phyloP scores from a whole-genome alignment of 2,329 filamentous ascomycete species.

The Stachybotrys echinatus region DNA sequence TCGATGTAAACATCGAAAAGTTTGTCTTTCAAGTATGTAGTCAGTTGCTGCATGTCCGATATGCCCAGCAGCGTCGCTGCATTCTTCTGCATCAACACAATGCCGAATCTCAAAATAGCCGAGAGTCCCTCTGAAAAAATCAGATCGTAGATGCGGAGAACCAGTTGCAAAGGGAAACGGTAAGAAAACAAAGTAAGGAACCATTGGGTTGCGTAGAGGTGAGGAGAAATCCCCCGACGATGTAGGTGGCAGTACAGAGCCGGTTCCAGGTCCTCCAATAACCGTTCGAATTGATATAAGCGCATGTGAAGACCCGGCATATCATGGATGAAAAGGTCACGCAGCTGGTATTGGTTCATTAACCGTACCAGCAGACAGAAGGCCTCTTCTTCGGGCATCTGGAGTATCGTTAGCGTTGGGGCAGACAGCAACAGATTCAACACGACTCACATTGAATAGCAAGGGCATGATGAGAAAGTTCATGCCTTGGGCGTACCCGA shows the following conservation, averaged over 20 bases:
- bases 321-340: conserved; percentile 89
- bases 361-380: conserved; percentile 88
- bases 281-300: conserved; percentile 89
- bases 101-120: conserved; percentile 89
- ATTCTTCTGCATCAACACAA: conserved; percentile 96
- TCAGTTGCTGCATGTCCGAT: conserved; percentile 86
- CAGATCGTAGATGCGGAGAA: conserved; percentile 92
- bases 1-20: conserved; percentile 98
- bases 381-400: conserved; percentile 96
- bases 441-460: conserved; percentile 74
- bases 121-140: conserved; percentile 90
- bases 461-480: conserved; percentile 97
- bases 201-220: conserved; percentile 97
- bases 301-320: conserved; percentile 95
- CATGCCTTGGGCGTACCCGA: conserved; percentile 98
- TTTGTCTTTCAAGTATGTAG: conserved; percentile 86
- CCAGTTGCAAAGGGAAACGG: conserved; percentile 91
- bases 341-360: conserved; percentile 94
- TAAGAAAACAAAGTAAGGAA: conserved; percentile 98
- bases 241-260: conserved; percentile 92
- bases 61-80: conserved; percentile 70
- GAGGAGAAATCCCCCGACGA: conserved; percentile 78
- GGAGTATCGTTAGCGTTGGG: conserved; percentile 11
- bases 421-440: neutral
- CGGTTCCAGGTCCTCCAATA: conserved; percentile 90